phyloP scores from a whole-genome alignment of 1,139 yeast species.

The Kazachstania sp. region DNA sequence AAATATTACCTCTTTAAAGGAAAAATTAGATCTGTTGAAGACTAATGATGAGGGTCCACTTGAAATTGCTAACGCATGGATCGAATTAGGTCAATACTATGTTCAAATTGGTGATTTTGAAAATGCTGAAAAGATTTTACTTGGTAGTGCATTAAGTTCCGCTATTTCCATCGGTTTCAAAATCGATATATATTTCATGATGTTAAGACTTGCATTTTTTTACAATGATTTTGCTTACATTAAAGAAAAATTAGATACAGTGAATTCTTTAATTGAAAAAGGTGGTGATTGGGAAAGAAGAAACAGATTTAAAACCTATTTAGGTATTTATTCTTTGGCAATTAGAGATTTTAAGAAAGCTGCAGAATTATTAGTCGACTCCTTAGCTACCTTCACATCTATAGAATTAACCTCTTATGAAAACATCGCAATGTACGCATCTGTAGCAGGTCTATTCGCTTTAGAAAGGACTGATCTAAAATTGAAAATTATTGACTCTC shows the following conservation, averaged over 20 bases:
- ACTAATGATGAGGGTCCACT: conserved; percentile 86
- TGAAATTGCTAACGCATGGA: conserved; percentile 69
- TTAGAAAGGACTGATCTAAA: conserved; percentile 81
- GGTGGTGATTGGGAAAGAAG: conserved; percentile 99
- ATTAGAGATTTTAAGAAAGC: conserved; percentile 83
- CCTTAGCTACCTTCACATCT: conserved; percentile 93
- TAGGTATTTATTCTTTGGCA: conserved; percentile 76
- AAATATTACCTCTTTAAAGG: conserved; percentile 49
- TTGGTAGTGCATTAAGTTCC: conserved; percentile 61
- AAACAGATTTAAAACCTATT: conserved; percentile 85
- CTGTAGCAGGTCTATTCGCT: conserved; percentile 74
- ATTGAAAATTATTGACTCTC: conserved; percentile 80
- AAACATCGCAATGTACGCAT: conserved; percentile 81
- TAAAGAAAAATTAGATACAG: conserved; percentile 65
- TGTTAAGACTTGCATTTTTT: conserved; percentile 80
- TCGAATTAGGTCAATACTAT: conserved; percentile 80
- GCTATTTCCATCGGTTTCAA: conserved; percentile 85
- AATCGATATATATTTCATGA: conserved; percentile 75
- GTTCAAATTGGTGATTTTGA: conserved; percentile 72
- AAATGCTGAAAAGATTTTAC: conserved; percentile 64
- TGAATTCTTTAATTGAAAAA: conserved; percentile 70
- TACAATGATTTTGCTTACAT: conserved; percentile 69
- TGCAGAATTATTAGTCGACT: conserved; percentile 73
- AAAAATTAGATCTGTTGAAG: conserved; percentile 62
- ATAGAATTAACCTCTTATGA: conserved; percentile 86